These are phyloP conservation scores for Boletus reticuloceps DNA, from an alignment of 768 basidiomycete species.

Conservation along the genomic window DNA sequence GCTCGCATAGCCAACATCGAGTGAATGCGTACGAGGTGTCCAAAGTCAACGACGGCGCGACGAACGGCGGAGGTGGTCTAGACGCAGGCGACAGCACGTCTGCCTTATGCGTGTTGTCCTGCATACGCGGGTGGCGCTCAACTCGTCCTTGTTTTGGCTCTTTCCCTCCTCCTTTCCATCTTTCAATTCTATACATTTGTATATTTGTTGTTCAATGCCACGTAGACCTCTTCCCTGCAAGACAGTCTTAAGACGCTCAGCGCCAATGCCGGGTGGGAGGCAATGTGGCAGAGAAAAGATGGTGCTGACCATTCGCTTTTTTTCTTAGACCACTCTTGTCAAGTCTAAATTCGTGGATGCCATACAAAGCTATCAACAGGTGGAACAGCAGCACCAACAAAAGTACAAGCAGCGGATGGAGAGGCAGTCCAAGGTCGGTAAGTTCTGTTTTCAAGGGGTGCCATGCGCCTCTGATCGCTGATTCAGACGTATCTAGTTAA, in stretches of 20 bases:
- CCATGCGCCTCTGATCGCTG: neutral
- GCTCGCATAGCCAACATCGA: conserved; percentile 31
- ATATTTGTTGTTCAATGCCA: too few relatives aligned
- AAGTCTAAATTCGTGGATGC: conserved; percentile 82
- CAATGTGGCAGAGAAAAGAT: neutral
- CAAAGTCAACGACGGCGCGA: conserved; percentile 58
- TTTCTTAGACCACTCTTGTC: conserved; percentile 52
- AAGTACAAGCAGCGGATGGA: conserved; percentile 82
- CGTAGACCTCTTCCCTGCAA: conserved; percentile 77
- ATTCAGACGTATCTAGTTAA: conserved; percentile 54
- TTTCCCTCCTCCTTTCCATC: neutral
- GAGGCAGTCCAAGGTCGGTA: conserved; percentile 85
- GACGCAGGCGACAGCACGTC: conserved; percentile 61
- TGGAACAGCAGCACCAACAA: conserved; percentile 75
- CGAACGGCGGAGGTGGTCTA: conserved; percentile 34
- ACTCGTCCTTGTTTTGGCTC: neutral
- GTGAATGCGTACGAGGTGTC: conserved; percentile 72
- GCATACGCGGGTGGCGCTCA: neutral
- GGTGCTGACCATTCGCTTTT: conserved; percentile 16
- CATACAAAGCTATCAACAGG: conserved; percentile 80
- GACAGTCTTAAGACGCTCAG: conserved; percentile 67
- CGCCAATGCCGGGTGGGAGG: conserved; percentile 57
- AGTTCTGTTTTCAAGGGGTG: conserved; percentile 11
- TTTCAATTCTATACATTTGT: neutral
- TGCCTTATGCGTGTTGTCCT: conserved; percentile 39